A percentile compares a stretch with the other conserved stretches of the same genome.
Evolutionary conservation across 169 alveolate genomes (phyloP).

Genomic region (Eimeria praecox): DNA sequence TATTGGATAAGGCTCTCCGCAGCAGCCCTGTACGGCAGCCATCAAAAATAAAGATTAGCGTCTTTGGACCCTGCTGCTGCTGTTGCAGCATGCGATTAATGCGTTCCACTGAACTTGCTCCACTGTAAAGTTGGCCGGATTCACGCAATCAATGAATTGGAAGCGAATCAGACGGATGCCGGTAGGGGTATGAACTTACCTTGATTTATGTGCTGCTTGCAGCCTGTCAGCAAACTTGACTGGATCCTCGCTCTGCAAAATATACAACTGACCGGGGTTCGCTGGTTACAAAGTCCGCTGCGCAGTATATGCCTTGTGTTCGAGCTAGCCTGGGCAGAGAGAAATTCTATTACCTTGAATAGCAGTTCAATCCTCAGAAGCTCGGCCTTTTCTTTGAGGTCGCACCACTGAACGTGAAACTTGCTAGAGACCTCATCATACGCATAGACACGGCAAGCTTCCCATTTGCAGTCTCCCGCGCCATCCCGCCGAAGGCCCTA

Average conservation of each 20-base stretch:
- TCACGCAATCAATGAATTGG: background rate
- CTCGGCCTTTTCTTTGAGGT: slow-evolving; percentile 83
- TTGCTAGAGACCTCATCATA: slow-evolving; percentile 46
- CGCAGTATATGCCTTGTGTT: background rate
- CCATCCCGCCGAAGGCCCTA: slow-evolving; percentile 88
- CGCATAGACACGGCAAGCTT: slow-evolving; percentile 85
- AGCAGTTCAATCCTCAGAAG: slow-evolving; percentile 91
- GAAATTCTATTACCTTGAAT: slow-evolving; percentile 77
- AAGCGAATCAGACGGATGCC: background rate
- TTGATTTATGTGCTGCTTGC: slow-evolving; percentile 68
- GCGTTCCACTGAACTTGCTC: background rate
- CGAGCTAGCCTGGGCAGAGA: background rate
- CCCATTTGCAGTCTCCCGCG: slow-evolving; percentile 91
- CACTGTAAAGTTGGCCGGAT: background rate
- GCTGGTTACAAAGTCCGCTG: background rate
- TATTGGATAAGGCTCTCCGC: slow-evolving; percentile 95
- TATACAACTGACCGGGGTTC: background rate
- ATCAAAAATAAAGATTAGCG: background rate
- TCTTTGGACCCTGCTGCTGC: background rate
- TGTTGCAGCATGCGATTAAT: background rate
- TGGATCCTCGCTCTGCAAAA: slow-evolving; percentile 78
- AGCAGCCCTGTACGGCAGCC: slow-evolving; percentile 86
- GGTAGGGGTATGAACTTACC: background rate
- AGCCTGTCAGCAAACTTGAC: slow-evolving; percentile 81
- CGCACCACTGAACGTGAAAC: slow-evolving; percentile 75